Base-by-base conservation (phyloP, 2,329 filamentous ascomycete species). In the Coniella lustricola region DNA sequence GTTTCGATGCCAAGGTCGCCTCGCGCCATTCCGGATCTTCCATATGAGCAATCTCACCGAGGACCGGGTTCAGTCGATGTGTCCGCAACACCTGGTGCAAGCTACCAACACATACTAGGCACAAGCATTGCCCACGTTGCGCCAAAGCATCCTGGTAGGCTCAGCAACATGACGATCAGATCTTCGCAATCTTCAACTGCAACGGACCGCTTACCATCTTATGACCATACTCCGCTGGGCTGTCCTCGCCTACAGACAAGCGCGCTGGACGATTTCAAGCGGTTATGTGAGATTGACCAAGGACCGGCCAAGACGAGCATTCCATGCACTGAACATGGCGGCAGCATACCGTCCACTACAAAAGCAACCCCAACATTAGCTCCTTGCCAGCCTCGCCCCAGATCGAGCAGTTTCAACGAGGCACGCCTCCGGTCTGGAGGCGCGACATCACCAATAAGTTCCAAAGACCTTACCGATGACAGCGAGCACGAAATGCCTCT, bases 401-500 rank as follows among this genome's bases (percentile, higher is more conserved):
- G 32, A 17, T 46, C 41, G 13, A 53, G 46, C 17, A 47, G 44
- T 37, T 42, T 32, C 18, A 36, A 39, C 12, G 52, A 56, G 8
- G 17, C 57, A 57, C 48, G 60, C 57, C 21, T 45, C 14, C 59
- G 55, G 33, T 21, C 50, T 20, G 57, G 54, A 21, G 55, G 60
- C 25, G 56, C 51, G 34, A 62, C 59, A 59, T 10, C 39, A 56
- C 14, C 44, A 4, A 16, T 55, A 57, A 10, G 55, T 17, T 17
- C 43, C 44, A 61, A 57, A 25, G 46, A 57, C 4, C 59, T 63
- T 5, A 59, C 64, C 16, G 65, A 70, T 9, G 60, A 66, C 2
- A 62, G 64, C 13, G 69, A 67, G 39, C 57, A 63, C 17, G 58
- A 67, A 5, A 17, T 17, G 4, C 65, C 68, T 3, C 54, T 64